phyloP scores from a whole-genome alignment of 805 yeast species.

The Blastobotrys parvus region DNA sequence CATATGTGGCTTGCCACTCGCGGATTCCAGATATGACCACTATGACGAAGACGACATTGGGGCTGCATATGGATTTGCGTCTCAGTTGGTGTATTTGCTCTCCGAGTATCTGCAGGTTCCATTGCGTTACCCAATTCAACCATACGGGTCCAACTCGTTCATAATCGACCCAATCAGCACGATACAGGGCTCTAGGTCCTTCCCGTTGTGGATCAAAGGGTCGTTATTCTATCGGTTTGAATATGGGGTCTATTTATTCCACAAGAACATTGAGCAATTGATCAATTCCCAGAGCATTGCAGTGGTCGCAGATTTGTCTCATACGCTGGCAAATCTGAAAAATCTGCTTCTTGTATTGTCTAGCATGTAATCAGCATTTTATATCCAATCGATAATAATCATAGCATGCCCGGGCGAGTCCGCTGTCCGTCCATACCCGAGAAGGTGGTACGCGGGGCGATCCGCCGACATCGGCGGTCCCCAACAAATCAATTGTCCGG shows the following conservation, averaged over 20 bases:
- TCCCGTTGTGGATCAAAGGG: constrained; percentile 45
- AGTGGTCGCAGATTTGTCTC: constrained; percentile 28
- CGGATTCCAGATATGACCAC: constrained; percentile 17
- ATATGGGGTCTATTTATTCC: constrained; percentile 39
- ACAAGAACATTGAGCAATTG: constrained; percentile 41
- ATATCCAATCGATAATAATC: background rate
- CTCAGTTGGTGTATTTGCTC: constrained; percentile 35
- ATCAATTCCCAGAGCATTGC: constrained; percentile 25
- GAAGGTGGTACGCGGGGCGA: too few species aligned
- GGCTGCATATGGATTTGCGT: constrained; percentile 42
- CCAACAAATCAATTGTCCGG: too few species aligned
- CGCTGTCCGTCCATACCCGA: too few species aligned
- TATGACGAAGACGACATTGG: constrained; percentile 35
- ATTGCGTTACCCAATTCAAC: constrained; percentile 41
- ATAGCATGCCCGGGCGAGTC: too few species aligned
- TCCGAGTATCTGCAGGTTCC: constrained; percentile 37
- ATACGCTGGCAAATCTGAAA: constrained; percentile 32
- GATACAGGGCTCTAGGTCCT: constrained; percentile 31
- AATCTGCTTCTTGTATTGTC: constrained; percentile 26
- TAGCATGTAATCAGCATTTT: background rate
- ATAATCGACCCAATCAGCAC: constrained; percentile 41
- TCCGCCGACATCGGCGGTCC: too few species aligned
- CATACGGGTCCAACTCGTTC: constrained; percentile 41
- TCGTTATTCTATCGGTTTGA: constrained; percentile 38
- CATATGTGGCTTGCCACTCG: constrained; percentile 29